These are phyloP conservation scores for Backusella tuberculispora DNA, from an alignment of 192 early-diverging fungal species.

Conservation along the genomic window DNA sequence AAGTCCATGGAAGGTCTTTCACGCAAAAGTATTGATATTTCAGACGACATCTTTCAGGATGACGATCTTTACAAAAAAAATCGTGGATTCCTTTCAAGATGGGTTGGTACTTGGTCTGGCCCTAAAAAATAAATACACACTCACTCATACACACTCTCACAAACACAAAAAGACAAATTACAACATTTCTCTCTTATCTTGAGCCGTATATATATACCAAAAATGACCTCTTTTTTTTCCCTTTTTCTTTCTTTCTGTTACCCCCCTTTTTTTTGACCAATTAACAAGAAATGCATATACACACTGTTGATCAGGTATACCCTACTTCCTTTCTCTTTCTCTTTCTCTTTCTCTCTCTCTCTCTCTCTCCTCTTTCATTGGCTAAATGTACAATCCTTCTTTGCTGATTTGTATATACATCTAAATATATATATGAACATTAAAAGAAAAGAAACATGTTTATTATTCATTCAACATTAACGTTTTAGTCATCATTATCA, in stretches of 20 bases:
- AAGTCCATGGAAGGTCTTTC: constrained; percentile 38
- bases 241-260: background rate
- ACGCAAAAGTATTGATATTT: constrained; percentile 29
- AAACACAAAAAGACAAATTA: background rate
- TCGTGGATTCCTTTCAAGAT: constrained; percentile 28
- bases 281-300: constrained; percentile 14
- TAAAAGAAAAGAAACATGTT: constrained; percentile 11
- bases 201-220: constrained; percentile 13
- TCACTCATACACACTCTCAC: background rate
- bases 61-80: constrained; percentile 11
- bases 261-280: constrained; percentile 1
- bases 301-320: constrained; percentile 18
- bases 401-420: background rate
- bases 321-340: background rate
- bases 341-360: background rate
- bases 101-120: constrained; percentile 26
- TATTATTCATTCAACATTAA: background rate
- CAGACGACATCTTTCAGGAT: background rate
- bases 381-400: constrained; percentile 9
- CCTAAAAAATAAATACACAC: constrained; percentile 7
- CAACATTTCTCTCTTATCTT: background rate
- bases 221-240: background rate
- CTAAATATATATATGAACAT: constrained; percentile 2
- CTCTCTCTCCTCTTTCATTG: constrained; percentile 14
- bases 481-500: background rate